Evolutionary conservation across 352 stramenopile genomes (phyloP).

Genomic region (Phytophthora uliginosa): DNA sequence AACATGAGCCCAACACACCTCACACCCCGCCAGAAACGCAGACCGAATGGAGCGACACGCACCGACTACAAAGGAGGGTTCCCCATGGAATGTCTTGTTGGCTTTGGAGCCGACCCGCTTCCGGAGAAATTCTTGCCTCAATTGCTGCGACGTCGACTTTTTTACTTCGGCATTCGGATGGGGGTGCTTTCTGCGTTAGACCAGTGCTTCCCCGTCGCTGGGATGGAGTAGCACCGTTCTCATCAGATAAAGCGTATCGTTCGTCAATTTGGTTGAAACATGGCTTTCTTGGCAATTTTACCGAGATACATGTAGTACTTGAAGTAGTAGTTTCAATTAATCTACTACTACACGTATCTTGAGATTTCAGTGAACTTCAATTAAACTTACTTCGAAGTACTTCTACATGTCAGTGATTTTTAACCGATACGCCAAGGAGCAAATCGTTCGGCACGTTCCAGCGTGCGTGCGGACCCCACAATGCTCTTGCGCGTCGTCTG

Average conservation of each 20-base stretch:
- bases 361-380: too few species aligned
- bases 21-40: conserved; percentile 21
- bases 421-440: neutral
- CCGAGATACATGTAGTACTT: too few species aligned
- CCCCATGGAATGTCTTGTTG: conserved; percentile 41
- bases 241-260: too few species aligned
- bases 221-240: neutral
- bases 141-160: conserved; percentile 41
- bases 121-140: conserved; percentile 31
- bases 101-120: conserved; percentile 31
- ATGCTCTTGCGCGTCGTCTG: neutral
- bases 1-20: conserved; percentile 38
- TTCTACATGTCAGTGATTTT: too few species aligned
- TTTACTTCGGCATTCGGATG: conserved; percentile 42
- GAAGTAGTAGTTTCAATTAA: too few species aligned
- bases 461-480: neutral
- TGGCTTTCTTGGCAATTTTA: too few species aligned
- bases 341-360: too few species aligned
- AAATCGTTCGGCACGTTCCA: neutral
- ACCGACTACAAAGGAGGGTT: conserved; percentile 20
- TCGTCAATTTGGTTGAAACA: too few species aligned
- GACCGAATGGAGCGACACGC: conserved; percentile 4
- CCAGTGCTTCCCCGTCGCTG: conserved; percentile 23
- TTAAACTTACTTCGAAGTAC: too few species aligned
- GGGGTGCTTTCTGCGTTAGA: conserved; percentile 22